Conservation (phyloP, 2,329 filamentous ascomycete species). For the Aspergillus fructus region DNA sequence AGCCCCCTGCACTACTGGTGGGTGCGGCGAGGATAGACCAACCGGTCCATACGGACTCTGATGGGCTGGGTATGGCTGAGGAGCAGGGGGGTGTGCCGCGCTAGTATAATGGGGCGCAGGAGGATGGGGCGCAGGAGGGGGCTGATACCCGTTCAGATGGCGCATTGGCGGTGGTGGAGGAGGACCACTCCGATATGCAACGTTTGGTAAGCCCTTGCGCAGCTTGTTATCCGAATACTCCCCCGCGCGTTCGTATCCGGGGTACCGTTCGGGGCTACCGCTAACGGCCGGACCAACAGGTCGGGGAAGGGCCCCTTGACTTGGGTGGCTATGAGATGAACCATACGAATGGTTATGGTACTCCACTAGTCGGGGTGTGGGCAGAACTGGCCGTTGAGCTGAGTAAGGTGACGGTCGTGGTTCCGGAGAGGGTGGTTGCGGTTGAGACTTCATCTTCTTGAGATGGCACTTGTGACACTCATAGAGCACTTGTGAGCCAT, state of each 20-base stretch:
- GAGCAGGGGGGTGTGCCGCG: conserved; percentile 33
- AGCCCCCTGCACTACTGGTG: conserved; percentile 30
- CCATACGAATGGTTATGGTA: conserved; percentile 31
- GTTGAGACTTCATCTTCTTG: conserved; percentile 40
- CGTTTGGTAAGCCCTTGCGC: conserved; percentile 37
- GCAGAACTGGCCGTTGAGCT: conserved; percentile 34
- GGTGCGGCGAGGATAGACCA: conserved; percentile 34
- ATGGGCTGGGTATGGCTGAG: conserved; percentile 37
- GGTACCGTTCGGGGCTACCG: conserved; percentile 32
- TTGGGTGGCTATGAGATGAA: conserved; percentile 31
- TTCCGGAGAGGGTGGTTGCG: conserved; percentile 33
- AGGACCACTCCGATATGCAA: conserved; percentile 34
- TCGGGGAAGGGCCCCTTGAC: conserved; percentile 25
- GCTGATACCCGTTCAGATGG: conserved; percentile 52
- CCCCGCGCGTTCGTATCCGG: conserved; percentile 35
- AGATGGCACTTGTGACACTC: conserved; percentile 74
- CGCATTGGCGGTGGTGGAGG: conserved; percentile 53
- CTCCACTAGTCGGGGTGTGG: conserved; percentile 33
- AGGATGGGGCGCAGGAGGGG: conserved; percentile 21
- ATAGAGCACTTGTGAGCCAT: conserved; percentile 47
- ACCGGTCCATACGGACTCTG: conserved; percentile 40
- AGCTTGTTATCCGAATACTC: conserved; percentile 30
- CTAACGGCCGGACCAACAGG: conserved; percentile 31
- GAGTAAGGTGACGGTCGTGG: conserved; percentile 35
- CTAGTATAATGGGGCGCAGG: conserved; percentile 29